Percentiles rank a stretch among this genome's conserved stretches.
Conservation (phyloP, 169 alveolate genomes). For the Cyclospora cayetanensis region DNA sequence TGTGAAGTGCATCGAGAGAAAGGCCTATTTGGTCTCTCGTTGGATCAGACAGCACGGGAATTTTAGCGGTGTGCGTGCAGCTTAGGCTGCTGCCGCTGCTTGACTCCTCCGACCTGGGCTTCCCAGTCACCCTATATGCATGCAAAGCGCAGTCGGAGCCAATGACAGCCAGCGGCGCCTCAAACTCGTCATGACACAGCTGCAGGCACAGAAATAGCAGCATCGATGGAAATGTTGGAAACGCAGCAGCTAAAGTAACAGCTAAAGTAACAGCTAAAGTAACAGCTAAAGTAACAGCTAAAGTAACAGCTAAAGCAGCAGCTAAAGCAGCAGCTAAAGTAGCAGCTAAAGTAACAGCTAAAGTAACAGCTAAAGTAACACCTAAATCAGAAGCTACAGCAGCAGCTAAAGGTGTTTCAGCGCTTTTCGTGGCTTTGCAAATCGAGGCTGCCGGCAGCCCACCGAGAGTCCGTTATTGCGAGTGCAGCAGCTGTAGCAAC, state of each 20-base stretch:
- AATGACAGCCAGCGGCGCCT: not conserved
- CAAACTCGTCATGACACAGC: not conserved
- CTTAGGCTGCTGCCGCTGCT: conserved; percentile 5
- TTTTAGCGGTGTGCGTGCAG: not conserved
- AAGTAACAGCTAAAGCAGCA: not conserved
- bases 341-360: no score
- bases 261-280: not conserved
- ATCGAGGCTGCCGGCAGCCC: no score
- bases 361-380: no score
- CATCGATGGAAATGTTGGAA: not conserved
- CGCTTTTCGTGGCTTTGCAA: no score
- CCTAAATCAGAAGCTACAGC: no score
- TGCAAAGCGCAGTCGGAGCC: conserved; percentile 37
- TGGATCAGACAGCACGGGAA: not conserved
- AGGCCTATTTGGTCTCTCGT: not conserved
- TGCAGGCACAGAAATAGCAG: not conserved
- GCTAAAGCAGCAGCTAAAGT: no score
- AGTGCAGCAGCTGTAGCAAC: conserved; percentile 17
- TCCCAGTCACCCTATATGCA: not conserved
- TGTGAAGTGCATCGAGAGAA: not conserved
- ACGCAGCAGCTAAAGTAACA: not conserved
- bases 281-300: not conserved
- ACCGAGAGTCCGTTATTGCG: not conserved
- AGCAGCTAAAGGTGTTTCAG: not conserved
- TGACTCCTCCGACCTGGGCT: not conserved